Base-by-base conservation (phyloP, 2,329 filamentous ascomycete genomes). In the Cercospora sp. region DNA sequence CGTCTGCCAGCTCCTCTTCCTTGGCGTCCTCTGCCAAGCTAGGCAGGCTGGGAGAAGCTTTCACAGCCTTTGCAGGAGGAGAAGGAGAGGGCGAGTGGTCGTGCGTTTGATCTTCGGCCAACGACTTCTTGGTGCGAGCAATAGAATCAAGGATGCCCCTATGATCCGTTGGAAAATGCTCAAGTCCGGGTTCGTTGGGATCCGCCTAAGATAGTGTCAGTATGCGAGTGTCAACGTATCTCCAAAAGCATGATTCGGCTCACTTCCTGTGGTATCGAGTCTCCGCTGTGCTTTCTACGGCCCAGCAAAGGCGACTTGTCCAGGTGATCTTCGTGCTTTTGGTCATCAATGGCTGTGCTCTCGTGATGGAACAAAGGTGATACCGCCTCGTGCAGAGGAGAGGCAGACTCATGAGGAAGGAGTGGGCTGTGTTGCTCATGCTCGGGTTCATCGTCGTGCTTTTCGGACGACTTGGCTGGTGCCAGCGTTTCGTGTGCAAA, bases 321-420 rank as follows among this genome's bases (percentile, higher is more conserved):
- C 31, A 64, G 28, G 12, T 58, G 40, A 30, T 72, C 65, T 31
- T 69, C 64, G 45, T 74, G 67, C 10, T 70, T 65, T 60, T 69
- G 67, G 57, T 70, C 58, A 30, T 73, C 69, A 20, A 74, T 68
- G 18, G 70, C 60, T 16, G 67, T 73, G 48, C 72, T 76, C 63
- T 79, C 76, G 66, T 79, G 77, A 23, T 72, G 69, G 68, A 79
- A 75, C 1, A 78, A 70, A 1, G 76, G 78, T 6, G 74, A 73
- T 55, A 72, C 73, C 66, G 71, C 73, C 68, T 71, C 75, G 59
- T 69, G 69, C 16, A 59, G 66, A 18, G 72, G 69, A 16, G 65
- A 71, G 69, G 76, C 67, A 64, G 77, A 76, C 69, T 82, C 80
- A 45, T 82, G 79, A 23, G 76, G 74, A 53, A 81, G 71, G 1